phyloP scores from a whole-genome alignment of 1,139 yeast species.

The Pichia norvegensis region DNA sequence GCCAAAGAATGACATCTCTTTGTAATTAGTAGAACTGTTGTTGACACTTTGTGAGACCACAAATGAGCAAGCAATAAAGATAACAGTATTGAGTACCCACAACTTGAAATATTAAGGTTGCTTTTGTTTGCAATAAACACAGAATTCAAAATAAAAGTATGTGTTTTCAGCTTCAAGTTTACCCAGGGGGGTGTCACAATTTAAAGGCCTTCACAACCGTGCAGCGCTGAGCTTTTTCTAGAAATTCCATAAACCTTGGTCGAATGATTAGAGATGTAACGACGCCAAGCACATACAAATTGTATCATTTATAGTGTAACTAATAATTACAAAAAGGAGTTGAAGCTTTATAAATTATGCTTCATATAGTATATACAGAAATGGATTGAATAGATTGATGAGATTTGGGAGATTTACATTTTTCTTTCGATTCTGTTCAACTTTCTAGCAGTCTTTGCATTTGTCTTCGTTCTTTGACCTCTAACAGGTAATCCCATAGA shows the following conservation, averaged over 20 bases:
- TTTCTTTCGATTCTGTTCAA: slow-evolving; percentile 68
- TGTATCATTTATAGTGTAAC: not conserved
- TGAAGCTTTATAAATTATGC: not conserved
- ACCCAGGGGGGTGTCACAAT: no score
- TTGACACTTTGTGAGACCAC: slow-evolving; percentile 3
- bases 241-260: no score
- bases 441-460: slow-evolving; percentile 82
- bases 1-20: slow-evolving; percentile 20
- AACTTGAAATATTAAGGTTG: slow-evolving; percentile 2
- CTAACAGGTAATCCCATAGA: slow-evolving; percentile 82
- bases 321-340: no score
- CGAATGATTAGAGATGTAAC: no score
- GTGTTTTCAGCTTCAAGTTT: not conserved
- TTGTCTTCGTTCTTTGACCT: slow-evolving; percentile 90
- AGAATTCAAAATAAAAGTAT: not conserved
- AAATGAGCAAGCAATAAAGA: slow-evolving; percentile 7
- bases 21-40: slow-evolving; percentile 1
- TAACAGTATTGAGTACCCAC: slow-evolving; percentile 3
- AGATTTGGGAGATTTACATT: slow-evolving; percentile 8
- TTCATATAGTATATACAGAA: no score
- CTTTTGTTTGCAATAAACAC: not conserved
- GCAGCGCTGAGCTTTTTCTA: not conserved
- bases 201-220: no score
- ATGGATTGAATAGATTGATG: not conserved
- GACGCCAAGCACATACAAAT: no score